phyloP scores from a whole-genome alignment of 208 protist species.

The Leishmania martiniquensis region DNA sequence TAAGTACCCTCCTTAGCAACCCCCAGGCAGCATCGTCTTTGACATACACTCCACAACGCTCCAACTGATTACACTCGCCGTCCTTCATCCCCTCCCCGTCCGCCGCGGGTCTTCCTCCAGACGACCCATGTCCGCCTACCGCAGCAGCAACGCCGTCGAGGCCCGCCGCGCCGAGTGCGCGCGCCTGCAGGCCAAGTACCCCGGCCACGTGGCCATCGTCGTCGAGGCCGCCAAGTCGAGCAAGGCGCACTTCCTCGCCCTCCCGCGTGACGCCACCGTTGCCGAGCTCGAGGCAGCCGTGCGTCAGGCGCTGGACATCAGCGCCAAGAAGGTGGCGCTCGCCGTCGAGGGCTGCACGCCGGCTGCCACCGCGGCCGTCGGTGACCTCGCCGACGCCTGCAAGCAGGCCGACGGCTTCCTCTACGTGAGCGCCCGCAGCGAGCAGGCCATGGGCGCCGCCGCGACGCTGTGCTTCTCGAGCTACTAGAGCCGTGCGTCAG shows the following conservation, averaged over 20 bases:
- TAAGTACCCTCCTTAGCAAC: no score
- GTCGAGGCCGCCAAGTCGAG: conserved; percentile 27
- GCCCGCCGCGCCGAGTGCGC: conserved; percentile 30
- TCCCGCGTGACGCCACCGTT: conserved; percentile 25
- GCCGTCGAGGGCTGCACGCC: conserved; percentile 30
- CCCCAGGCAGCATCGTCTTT: no score
- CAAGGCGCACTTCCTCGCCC: conserved; percentile 25
- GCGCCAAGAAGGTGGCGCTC: conserved; percentile 22
- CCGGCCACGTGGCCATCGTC: conserved; percentile 21
- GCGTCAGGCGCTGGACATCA: conserved; percentile 9
- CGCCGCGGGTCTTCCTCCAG: neutral
- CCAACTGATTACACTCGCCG: neutral
- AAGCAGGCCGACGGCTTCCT: conserved; percentile 19
- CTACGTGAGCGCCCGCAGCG: conserved; percentile 12
- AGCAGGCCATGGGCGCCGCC: neutral
- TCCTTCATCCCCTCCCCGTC: neutral
- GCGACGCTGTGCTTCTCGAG: neutral
- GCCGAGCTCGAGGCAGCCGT: conserved; percentile 18
- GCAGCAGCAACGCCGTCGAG: conserved; percentile 12
- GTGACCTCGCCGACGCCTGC: conserved; percentile 17
- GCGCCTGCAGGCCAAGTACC: conserved; percentile 37
- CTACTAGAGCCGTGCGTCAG: no score
- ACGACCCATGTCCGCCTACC: conserved; percentile 11
- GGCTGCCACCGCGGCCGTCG: conserved; percentile 12
- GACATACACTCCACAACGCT: no score